phyloP scores from a whole-genome alignment of 2,329 filamentous ascomycete genomes.

The Scedosporium boydii region DNA sequence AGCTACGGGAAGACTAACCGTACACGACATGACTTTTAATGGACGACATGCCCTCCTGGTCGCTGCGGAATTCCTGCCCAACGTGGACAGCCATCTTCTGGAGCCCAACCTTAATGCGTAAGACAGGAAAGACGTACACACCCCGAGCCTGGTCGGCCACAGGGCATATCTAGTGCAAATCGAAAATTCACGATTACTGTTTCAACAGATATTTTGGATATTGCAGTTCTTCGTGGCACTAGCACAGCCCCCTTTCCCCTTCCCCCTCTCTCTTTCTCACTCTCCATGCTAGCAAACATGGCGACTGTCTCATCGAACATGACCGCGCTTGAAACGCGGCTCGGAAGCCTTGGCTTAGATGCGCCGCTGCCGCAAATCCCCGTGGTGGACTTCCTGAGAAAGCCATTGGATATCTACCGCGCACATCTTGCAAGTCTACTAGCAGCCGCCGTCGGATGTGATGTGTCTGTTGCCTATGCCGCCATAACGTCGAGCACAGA shows the following conservation, averaged over 20 bases:
- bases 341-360: not conserved
- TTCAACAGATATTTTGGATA: too few relatives aligned
- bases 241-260: not conserved
- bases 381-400: slow-evolving; percentile 7
- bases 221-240: too few relatives aligned
- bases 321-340: not conserved
- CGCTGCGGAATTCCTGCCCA: too few relatives aligned
- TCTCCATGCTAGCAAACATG: not conserved
- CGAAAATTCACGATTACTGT: too few relatives aligned
- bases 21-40: not conserved
- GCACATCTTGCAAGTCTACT: slow-evolving; percentile 8
- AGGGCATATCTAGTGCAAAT: too few relatives aligned
- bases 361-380: slow-evolving; percentile 6
- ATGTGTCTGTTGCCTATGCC: slow-evolving; percentile 8
- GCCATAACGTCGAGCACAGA: slow-evolving; percentile 11
- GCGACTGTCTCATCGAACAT: not conserved
- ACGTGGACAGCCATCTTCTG: too few relatives aligned
- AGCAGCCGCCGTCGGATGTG: slow-evolving; percentile 8
- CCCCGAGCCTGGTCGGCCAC: too few relatives aligned
- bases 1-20: not conserved
- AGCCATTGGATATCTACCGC: slow-evolving; percentile 11
- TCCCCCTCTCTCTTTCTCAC: not conserved
- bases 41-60: too few relatives aligned
- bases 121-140: too few relatives aligned
- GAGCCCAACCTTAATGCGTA: too few relatives aligned